Base-by-base conservation (phyloP, 2,329 filamentous ascomycete species). In the Phaeosphaeria sp. region DNA sequence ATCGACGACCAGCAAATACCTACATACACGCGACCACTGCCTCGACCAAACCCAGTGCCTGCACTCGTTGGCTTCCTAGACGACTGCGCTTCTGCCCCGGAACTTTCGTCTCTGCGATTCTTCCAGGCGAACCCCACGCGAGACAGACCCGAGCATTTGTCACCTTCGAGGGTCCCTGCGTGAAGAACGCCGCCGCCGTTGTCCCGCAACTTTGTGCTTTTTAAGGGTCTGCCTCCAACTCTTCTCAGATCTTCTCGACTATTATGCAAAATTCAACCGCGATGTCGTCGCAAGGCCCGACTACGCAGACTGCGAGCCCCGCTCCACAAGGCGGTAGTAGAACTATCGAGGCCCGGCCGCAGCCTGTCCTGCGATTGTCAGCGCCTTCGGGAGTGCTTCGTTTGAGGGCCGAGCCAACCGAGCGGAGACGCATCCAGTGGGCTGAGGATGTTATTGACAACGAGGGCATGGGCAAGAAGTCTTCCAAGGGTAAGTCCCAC, bases 381-480 rank as follows among this genome's bases (percentile, higher is more conserved):
- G 65, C 74, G n/a, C 69, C 74, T 17, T 73, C 74, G 20, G 75
- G 72, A 17, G 75, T 75, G 9, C 69, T 78, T 17, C 74, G 75
- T 43, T 73, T 83, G 8, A 78, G 81, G 52, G 79, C 78, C 48
- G 74, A 77, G 54, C 73, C 77, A 0, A 66, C 72, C 17, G 73
- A 80, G 52, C 77, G 81, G 18, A 84, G 89, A 51, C 87, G 87
- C 49, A 95, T 99, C 55, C 89, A 91, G 77, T 99, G 95, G 95
- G 92, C 92, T 6, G 91, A 95, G 72, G 90, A 92, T 71, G 93
- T 97, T 6, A 84, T 99, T 2, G 93, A 99, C 79, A 99, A 99
- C 73, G 95, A 99, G 78, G 92, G 92, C 3, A 85, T 98, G 77
- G 93, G 93, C 7, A 91, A 91, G 78, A 99, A 98, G 81, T 94